These are phyloP conservation scores for Priceomyces medius DNA, from an alignment of 805 yeast genomes.

Conservation along the genomic window DNA sequence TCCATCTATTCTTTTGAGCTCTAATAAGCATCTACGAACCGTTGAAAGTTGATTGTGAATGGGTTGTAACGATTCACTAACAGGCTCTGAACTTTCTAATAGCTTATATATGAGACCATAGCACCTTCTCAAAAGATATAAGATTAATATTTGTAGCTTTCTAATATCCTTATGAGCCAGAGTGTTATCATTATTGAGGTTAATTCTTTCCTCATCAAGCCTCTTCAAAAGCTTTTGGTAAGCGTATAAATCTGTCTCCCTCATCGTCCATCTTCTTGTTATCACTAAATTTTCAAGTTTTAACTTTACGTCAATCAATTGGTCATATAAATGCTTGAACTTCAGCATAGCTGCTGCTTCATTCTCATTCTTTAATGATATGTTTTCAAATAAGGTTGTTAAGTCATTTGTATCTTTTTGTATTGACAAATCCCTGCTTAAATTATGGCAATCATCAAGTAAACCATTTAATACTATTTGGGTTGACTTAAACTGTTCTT, in stretches of 20 bases:
- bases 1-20: constrained; percentile 91
- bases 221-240: constrained; percentile 73
- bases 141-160: constrained; percentile 45
- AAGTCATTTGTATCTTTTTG: constrained; percentile 30
- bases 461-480: constrained; percentile 66
- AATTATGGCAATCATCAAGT: constrained; percentile 78
- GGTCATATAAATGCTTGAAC: constrained; percentile 57
- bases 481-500: constrained; percentile 20
- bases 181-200: constrained; percentile 21
- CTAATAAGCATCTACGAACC: constrained; percentile 84
- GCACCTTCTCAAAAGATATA: constrained; percentile 84
- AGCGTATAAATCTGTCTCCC: constrained; percentile 89
- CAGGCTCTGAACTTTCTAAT: constrained; percentile 91
- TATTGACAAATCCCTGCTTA: constrained; percentile 65
- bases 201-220: constrained; percentile 70
- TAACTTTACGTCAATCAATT: constrained; percentile 62
- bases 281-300: constrained; percentile 79
- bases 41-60: constrained; percentile 92
- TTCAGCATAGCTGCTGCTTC: constrained; percentile 7
- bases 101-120: constrained; percentile 87
- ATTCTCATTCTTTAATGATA: constrained; percentile 6
- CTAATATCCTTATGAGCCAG: constrained; percentile 19
- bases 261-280: constrained; percentile 95
- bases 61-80: constrained; percentile 89
- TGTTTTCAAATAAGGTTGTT: constrained; percentile 18